Evolutionary conservation across 768 basidiomycete species (phyloP).

Genomic region (Chiua virens): DNA sequence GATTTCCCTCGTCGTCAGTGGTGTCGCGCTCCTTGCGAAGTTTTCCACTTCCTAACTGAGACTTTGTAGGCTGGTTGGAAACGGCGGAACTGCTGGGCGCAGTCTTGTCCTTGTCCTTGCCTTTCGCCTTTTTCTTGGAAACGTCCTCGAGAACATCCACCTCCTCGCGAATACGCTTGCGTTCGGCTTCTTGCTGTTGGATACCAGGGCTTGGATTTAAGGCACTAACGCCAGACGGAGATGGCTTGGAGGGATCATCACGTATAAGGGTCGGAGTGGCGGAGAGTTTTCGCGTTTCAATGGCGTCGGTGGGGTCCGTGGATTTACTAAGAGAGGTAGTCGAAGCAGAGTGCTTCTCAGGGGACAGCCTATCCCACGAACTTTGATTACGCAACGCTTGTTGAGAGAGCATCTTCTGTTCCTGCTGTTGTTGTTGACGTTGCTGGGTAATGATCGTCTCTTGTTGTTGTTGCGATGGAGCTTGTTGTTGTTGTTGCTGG

Average conservation of each 20-base stretch:
- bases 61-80: slow-evolving; percentile 21
- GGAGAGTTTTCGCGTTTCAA: slow-evolving; percentile 75
- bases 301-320: slow-evolving; percentile 66
- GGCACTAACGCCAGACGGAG: slow-evolving; percentile 19
- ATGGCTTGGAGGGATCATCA: slow-evolving; percentile 38
- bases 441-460: slow-evolving; percentile 31
- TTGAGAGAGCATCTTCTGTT: slow-evolving; percentile 29
- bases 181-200: slow-evolving; percentile 51
- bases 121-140: slow-evolving; percentile 49
- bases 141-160: slow-evolving; percentile 44
- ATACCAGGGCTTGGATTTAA: slow-evolving; percentile 40
- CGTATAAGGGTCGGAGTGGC: slow-evolving; percentile 79
- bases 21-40: slow-evolving; percentile 46
- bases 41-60: slow-evolving; percentile 27
- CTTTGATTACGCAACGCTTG: slow-evolving; percentile 40
- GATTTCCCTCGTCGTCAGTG: slow-evolving; percentile 50
- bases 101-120: slow-evolving; percentile 49
- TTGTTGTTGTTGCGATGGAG: slow-evolving; percentile 22
- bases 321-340: slow-evolving; percentile 30
- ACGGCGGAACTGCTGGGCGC: slow-evolving; percentile 30
- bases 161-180: slow-evolving; percentile 54
- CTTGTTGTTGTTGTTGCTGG: slow-evolving; percentile 11
- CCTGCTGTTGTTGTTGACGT: slow-evolving; percentile 36
- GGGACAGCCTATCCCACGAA: slow-evolving; percentile 49
- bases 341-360: slow-evolving; percentile 29